Evolutionary conservation across 139 green algal species (phyloP).

Genomic region (Closterium sp.): DNA sequence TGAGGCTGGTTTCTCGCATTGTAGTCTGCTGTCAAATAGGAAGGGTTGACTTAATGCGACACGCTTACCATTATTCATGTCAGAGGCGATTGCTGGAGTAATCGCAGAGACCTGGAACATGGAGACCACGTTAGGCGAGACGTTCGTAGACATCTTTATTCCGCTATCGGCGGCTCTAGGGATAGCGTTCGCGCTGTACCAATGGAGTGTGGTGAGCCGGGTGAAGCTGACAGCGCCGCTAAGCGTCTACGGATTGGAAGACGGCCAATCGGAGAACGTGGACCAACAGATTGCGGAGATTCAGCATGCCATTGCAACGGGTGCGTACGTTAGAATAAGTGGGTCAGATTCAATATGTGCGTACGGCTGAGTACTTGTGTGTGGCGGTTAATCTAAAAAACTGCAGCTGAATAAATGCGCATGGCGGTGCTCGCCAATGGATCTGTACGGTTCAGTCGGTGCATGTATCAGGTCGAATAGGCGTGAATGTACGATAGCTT

Average conservation of each 20-base stretch:
- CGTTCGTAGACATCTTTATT: slow-evolving; percentile 25
- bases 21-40: not conserved
- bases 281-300: slow-evolving; percentile 17
- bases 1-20: not conserved
- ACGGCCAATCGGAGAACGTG: slow-evolving; percentile 3
- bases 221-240: not conserved
- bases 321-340: not conserved
- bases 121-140: not conserved
- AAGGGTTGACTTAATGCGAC: not conserved
- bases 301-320: slow-evolving; percentile 10
- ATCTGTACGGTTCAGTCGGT: not conserved
- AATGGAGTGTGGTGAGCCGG: slow-evolving; percentile 16
- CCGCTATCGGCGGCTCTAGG: slow-evolving; percentile 8
- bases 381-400: not conserved
- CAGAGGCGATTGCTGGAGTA: not conserved
- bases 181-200: slow-evolving; percentile 17
- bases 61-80: not conserved
- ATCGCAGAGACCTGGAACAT: not conserved
- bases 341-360: not conserved
- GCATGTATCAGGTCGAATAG: not conserved
- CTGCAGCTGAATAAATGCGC: no score
- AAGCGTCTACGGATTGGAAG: not conserved
- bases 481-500: not conserved
- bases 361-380: not conserved
- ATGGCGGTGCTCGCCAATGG: not conserved